A percentile compares a stretch with the other conserved stretches of the same genome.
Evolutionary conservation across 148 eudicot species (phyloP).

Genomic region (Chenopodium album): DNA sequence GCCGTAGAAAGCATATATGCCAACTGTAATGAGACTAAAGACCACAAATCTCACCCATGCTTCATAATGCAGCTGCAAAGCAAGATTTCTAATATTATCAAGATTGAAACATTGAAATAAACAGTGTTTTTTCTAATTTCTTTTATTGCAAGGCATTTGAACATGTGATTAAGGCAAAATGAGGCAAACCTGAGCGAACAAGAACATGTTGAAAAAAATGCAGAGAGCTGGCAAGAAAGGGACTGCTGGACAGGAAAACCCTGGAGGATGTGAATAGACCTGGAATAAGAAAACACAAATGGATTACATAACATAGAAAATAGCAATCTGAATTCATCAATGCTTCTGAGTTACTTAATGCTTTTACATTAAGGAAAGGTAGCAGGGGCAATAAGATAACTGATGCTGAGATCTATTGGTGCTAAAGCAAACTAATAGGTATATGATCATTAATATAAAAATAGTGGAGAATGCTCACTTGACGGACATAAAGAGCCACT

Average conservation of each 20-base stretch:
- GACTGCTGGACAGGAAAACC: conserved; percentile 91
- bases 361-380: neutral
- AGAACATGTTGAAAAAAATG: conserved; percentile 85
- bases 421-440: neutral
- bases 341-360: neutral
- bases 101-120: neutral
- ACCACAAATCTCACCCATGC: conserved; percentile 89
- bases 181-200: conserved; percentile 83
- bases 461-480: conserved; percentile 49
- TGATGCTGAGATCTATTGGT: neutral
- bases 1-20: conserved; percentile 82
- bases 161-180: neutral
- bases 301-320: neutral
- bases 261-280: conserved; percentile 55
- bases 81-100: conserved; percentile 3
- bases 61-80: conserved; percentile 85
- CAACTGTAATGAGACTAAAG: conserved; percentile 57
- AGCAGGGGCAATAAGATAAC: neutral
- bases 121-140: too few relatives aligned
- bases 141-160: neutral
- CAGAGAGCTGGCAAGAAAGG: conserved; percentile 83
- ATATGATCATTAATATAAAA: neutral
- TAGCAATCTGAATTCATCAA: neutral
- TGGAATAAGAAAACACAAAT: conserved; percentile 24
- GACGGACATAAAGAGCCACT: conserved; percentile 65